A percentile compares a stretch with the other conserved stretches of the same genome.
Conservation (phyloP, 495 filamentous ascomycete species). For the Neurospora sp. region DNA sequence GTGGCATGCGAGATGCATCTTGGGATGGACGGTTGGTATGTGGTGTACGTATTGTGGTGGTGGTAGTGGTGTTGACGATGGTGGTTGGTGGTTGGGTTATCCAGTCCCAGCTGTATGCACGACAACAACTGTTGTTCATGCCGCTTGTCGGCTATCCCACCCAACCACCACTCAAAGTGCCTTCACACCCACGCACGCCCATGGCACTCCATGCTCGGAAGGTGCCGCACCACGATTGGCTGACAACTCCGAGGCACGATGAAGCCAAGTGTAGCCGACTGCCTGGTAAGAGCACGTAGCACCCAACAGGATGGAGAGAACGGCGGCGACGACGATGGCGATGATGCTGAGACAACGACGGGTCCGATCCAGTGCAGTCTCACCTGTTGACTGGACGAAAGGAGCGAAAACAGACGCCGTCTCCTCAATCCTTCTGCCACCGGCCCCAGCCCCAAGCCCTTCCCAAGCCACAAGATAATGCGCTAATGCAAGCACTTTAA, state of each 20-base stretch:
- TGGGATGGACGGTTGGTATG: neutral
- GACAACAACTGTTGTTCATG: neutral
- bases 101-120: neutral
- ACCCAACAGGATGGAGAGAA: neutral
- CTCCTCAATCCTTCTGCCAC: neutral
- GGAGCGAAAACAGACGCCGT: neutral
- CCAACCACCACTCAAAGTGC: neutral
- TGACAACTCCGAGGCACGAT: neutral
- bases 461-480: neutral
- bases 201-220: neutral
- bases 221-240: neutral
- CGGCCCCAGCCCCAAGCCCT: neutral
- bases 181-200: neutral
- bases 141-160: neutral
- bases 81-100: neutral
- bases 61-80: neutral
- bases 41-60: neutral
- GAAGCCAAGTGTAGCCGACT: neutral
- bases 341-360: neutral
- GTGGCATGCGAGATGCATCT: neutral
- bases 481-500: slow-evolving; percentile 22
- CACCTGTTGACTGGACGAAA: neutral
- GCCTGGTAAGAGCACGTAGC: neutral
- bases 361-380: neutral
- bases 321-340: neutral